Conservation (phyloP, 306 rosid genomes). For the Cicer chorassanicum region DNA sequence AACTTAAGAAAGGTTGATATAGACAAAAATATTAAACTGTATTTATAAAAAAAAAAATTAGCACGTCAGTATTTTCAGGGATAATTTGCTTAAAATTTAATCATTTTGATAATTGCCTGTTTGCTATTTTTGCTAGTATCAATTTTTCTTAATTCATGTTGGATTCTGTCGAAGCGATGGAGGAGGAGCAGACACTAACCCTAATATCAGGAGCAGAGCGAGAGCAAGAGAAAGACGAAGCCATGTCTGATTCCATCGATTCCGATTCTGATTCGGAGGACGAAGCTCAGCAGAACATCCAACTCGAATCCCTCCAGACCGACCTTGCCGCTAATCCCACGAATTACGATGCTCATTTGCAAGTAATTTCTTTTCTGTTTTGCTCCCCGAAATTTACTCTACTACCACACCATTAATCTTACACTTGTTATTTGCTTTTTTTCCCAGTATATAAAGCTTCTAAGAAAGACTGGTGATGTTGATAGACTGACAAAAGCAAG, state of each 20-base stretch:
- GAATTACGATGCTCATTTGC: conserved; percentile 74
- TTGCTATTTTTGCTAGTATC: too few species aligned
- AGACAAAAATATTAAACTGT: too few species aligned
- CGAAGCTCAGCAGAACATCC: conserved; percentile 67
- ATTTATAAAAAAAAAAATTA: too few species aligned
- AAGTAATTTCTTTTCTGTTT: conserved; percentile 44
- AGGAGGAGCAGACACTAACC: conserved; percentile 46
- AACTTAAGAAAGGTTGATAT: too few species aligned
- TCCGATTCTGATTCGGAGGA: conserved; percentile 59
- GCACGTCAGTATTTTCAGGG: too few species aligned
- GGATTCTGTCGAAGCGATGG: conserved; percentile 42
- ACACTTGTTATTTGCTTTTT: conserved; percentile 4
- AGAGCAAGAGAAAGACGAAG: conserved; percentile 1
- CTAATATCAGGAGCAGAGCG: conserved; percentile 13
- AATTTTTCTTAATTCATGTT: too few species aligned
- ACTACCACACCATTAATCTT: not conserved
- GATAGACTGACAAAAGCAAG: conserved; percentile 77
- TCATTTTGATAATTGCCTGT: too few species aligned
- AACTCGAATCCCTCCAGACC: conserved; percentile 63
- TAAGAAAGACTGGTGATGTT: conserved; percentile 74
- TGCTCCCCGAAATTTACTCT: not conserved
- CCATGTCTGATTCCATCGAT: conserved; percentile 39
- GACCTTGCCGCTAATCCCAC: conserved; percentile 73
- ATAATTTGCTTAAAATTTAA: too few species aligned
- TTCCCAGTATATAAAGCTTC: conserved; percentile 66